These are phyloP conservation scores for Akebia trifoliata DNA, from an alignment of 164 flowering plant species.

Conservation along the genomic window DNA sequence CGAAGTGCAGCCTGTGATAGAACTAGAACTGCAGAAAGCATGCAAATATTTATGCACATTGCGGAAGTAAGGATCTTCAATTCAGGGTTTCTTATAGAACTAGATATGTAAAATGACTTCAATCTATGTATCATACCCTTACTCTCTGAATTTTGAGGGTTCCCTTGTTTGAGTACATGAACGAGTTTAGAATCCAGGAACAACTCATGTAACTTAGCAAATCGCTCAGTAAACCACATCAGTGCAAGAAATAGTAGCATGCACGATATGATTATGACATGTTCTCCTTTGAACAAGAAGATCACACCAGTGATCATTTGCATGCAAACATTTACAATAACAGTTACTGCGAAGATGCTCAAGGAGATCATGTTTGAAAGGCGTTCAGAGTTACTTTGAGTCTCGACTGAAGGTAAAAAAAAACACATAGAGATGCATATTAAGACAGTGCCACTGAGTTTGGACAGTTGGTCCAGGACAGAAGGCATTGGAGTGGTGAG, in stretches of 20 bases:
- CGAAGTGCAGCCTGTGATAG: background rate
- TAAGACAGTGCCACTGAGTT: conserved; percentile 5
- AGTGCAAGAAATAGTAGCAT: conserved; percentile 4
- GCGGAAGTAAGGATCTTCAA: background rate
- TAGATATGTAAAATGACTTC: no score
- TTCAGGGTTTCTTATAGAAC: background rate
- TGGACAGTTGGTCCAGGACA: conserved; percentile 5
- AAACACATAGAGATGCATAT: conserved; percentile 10
- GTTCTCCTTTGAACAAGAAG: conserved; percentile 6
- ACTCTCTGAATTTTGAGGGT: no score
- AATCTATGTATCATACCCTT: no score
- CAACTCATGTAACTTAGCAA: no score
- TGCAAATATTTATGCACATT: background rate
- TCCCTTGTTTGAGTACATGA: background rate
- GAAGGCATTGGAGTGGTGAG: conserved; percentile 12
- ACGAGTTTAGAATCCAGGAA: background rate
- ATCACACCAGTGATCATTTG: conserved; percentile 12
- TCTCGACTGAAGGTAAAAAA: conserved; percentile 12
- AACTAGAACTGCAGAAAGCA: background rate
- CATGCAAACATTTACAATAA: conserved; percentile 7
- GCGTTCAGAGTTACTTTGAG: background rate
- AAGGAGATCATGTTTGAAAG: conserved; percentile 12
- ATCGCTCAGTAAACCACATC: no score
- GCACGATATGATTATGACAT: conserved; percentile 1
- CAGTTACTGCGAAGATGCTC: background rate